Percentiles rank a stretch among this genome's conserved stretches.
phyloP scores from a whole-genome alignment of 768 basidiomycete genomes.

The Psilocybe tampanensis region DNA sequence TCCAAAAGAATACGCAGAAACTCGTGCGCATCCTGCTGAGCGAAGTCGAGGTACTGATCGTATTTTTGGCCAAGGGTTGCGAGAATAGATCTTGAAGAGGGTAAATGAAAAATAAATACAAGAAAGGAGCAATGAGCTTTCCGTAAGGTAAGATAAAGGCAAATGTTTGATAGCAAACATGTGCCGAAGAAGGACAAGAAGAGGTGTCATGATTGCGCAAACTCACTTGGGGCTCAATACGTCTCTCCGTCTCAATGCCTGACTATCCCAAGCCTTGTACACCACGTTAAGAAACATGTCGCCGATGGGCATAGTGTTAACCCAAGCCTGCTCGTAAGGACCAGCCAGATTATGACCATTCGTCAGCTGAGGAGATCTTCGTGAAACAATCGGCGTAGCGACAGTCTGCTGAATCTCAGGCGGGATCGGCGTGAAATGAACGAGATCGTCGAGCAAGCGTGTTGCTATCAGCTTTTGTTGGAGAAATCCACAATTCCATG shows the following conservation, averaged over 20 bases:
- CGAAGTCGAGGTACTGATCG: conserved; percentile 93
- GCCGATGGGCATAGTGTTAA: conserved; percentile 67
- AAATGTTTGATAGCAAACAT: not conserved
- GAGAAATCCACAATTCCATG: not conserved
- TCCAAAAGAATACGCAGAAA: conserved; percentile 88
- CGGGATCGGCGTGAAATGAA: conserved; percentile 55
- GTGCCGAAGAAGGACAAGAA: not conserved
- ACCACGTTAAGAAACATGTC: conserved; percentile 66
- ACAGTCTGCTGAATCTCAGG: conserved; percentile 40
- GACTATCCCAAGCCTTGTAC: conserved; percentile 65
- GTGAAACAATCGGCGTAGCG: conserved; percentile 41
- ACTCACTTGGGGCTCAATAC: conserved; percentile 71
- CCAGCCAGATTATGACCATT: conserved; percentile 65
- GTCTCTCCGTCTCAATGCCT: conserved; percentile 51
- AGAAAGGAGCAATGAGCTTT: not conserved
- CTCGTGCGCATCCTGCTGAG: conserved; percentile 97
- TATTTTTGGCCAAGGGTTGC: conserved; percentile 78
- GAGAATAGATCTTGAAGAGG: conserved; percentile 56
- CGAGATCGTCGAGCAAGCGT: conserved; percentile 56
- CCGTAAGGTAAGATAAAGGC: not conserved
- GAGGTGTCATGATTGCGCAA: not conserved
- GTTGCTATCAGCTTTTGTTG: conserved; percentile 76
- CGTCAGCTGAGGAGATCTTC: conserved; percentile 67
- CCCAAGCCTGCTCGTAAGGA: conserved; percentile 52
- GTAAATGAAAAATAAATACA: not conserved